Conservation (phyloP, 2,329 filamentous ascomycete species). For the Ophiosphaerella herpotricha region DNA sequence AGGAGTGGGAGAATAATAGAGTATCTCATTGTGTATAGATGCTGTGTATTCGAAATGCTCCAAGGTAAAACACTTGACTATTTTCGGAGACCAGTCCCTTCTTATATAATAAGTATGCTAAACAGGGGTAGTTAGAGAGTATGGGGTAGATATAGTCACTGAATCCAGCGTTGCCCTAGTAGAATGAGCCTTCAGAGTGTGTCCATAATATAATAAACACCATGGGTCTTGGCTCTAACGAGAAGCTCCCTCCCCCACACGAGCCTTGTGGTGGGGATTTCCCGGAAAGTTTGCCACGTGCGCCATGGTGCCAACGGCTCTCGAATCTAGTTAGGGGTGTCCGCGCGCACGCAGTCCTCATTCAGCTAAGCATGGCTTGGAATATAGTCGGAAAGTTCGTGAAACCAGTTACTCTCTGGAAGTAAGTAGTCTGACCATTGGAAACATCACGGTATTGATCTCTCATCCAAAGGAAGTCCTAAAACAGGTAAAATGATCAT, state of each 20-base stretch:
- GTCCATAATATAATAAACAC: conserved; percentile 36
- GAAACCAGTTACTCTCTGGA: no score
- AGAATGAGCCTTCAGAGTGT: conserved; percentile 29
- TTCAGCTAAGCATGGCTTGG: no score
- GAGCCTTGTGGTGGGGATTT: conserved; percentile 1
- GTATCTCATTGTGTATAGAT: conserved; percentile 36
- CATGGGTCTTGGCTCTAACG: conserved; percentile 27
- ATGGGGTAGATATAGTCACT: conserved; percentile 29
- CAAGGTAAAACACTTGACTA: conserved; percentile 6
- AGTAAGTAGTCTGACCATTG: no score
- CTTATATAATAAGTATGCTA: conserved; percentile 16
- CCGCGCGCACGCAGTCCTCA: no score
- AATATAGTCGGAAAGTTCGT: no score
- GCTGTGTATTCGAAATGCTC: conserved; percentile 8
- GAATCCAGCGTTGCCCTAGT: conserved; percentile 28
- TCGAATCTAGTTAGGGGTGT: no score
- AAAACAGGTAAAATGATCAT: conserved; percentile 4
- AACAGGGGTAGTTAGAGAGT: conserved; percentile 15
- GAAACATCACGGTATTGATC: no score
- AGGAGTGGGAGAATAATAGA: conserved; percentile 36
- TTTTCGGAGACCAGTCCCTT: conserved; percentile 1
- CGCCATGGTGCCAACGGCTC: no score
- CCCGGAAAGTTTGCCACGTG: background rate
- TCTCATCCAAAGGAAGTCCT: no score
- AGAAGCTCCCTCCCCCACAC: conserved; percentile 9